Percentiles rank a stretch among this genome's conserved stretches.
Evolutionary conservation across 768 basidiomycete species (phyloP).

Genomic region (Mycena capillaripes): DNA sequence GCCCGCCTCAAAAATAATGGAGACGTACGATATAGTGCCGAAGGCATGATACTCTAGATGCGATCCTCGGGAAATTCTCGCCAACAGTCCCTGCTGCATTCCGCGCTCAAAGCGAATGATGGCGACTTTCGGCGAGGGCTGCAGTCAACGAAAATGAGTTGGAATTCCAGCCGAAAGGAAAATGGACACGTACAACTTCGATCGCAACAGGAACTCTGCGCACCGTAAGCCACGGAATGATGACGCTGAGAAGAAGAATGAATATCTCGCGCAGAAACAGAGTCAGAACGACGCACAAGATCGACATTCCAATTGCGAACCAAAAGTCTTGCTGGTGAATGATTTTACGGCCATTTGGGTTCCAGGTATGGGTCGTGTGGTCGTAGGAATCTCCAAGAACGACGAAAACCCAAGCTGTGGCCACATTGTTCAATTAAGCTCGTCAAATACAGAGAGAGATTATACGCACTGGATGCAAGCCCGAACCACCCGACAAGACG

Average conservation of each 20-base stretch:
- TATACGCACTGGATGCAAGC: constrained; percentile 64
- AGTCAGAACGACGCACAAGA: constrained; percentile 70
- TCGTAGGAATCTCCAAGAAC: constrained; percentile 59
- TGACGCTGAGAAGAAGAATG: constrained; percentile 58
- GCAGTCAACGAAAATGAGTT: background rate
- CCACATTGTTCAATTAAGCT: background rate
- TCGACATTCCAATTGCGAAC: constrained; percentile 81
- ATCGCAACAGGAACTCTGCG: constrained; percentile 83
- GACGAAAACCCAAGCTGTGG: constrained; percentile 75
- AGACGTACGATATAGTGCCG: constrained; percentile 72
- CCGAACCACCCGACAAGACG: constrained; percentile 85
- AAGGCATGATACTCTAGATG: no score
- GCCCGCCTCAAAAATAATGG: constrained; percentile 13
- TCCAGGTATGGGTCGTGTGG: constrained; percentile 59
- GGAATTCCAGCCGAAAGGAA: background rate
- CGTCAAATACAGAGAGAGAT: background rate
- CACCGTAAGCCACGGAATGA: constrained; percentile 84
- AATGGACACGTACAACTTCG: constrained; percentile 70
- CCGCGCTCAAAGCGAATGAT: no score
- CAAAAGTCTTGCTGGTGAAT: constrained; percentile 84
- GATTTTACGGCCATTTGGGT: constrained; percentile 69
- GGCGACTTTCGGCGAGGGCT: background rate
- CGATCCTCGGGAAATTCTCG: no score
- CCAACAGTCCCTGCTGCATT: no score
- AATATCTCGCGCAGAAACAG: constrained; percentile 28